These are phyloP conservation scores for Chaetomium sp. DNA, from an alignment of 2,329 filamentous ascomycete species.

Conservation along the genomic window DNA sequence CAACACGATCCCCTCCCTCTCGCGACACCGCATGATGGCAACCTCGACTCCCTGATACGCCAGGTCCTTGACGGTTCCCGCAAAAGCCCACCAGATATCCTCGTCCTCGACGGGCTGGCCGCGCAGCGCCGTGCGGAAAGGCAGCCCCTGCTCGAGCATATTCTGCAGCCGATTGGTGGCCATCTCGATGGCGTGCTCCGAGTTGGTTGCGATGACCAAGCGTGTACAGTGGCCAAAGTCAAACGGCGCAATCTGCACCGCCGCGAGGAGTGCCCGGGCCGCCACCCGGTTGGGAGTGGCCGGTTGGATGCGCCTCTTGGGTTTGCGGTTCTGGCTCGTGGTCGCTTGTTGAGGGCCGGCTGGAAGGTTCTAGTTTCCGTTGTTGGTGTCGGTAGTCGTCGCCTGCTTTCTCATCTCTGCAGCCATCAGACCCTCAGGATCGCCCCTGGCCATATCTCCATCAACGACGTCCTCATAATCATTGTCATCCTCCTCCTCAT, in stretches of 20 bases:
- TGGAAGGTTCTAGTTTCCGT: neutral
- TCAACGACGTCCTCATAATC: neutral
- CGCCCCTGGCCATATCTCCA: too few relatives aligned
- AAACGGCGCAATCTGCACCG: neutral
- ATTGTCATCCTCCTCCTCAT: neutral
- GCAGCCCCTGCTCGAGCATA: neutral
- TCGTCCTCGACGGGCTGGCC: slow-evolving; percentile 6
- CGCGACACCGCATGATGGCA: neutral
- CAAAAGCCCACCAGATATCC: slow-evolving; percentile 16
- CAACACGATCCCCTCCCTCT: neutral
- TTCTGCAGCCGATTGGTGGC: neutral
- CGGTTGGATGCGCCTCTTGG: neutral
- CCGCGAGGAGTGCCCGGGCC: slow-evolving; percentile 14
- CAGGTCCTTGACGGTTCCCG: slow-evolving; percentile 14
- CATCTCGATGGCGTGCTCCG: neutral
- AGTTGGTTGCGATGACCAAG: slow-evolving; percentile 1
- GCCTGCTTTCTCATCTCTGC: neutral
- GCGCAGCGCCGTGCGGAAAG: neutral
- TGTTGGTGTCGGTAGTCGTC: neutral
- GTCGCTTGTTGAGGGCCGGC: too few relatives aligned
- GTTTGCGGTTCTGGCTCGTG: too few relatives aligned
- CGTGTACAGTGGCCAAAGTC: slow-evolving; percentile 12
- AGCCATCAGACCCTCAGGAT: too few relatives aligned
- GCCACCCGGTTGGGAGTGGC: slow-evolving; percentile 2
- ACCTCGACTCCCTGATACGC: slow-evolving; percentile 11